Base-by-base conservation (phyloP, 1,139 yeast species). In the Nematodospora anomalae region DNA sequence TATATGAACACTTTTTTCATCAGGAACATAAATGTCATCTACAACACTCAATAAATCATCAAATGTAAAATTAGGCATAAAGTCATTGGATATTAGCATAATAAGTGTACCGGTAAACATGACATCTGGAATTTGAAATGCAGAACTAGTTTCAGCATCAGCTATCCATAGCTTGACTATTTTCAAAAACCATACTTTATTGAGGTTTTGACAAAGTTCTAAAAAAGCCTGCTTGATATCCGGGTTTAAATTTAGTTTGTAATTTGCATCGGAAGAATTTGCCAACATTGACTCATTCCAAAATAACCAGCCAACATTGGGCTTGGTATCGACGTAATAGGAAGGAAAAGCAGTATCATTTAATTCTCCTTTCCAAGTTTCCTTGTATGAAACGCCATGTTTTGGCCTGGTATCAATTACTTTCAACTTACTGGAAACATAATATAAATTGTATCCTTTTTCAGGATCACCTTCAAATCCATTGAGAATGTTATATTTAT, bases 221-320 rank as follows among this genome's bases (percentile, higher is more conserved):
- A 47, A 44, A 24, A 86, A 49, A 0, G 77, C 64, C 3, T 50
- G 49, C 0, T 44, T 39, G 40, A 82, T 83, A 4, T 51, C 39
- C 1, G 60, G 64, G 4, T 55, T 57, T 26, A 78, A 62, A 8
- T 60, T 51, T 21, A 74, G 47, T 2, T 46, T 35, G 21, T 45
- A 43, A 8, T 38, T 23, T 1, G 62, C 58, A 6, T 54, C 52
- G 3, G 58, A 55, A 13, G 62, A 58, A 9, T 76, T 66, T 1
- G 76, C 94, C 22, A 60, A 55, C 60, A 86, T 55, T 1, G 61
- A 45, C 8, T 75, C 62, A 12, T 83, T 87, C 96, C 97, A 88
- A 35, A 83, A 82, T 12, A 86, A 60, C 83, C 94, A 86, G 0
- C 97, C 96, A 9, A 65, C 61, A 52, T 66, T 70, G 3, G 74